phyloP scores from a whole-genome alignment of 2,329 filamentous ascomycete species.

The Penicillium sp. region DNA sequence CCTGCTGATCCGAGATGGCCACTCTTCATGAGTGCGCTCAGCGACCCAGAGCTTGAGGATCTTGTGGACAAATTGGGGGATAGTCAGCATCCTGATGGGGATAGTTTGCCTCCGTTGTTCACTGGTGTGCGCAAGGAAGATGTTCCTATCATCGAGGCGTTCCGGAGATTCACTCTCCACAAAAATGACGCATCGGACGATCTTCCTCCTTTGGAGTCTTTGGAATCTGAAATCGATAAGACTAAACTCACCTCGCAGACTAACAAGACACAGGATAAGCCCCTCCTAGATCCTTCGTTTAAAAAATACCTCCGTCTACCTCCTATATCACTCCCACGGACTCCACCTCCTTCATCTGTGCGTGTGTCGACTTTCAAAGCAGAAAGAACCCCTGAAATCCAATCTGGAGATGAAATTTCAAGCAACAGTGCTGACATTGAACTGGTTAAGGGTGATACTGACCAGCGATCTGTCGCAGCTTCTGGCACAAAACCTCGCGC shows the following conservation, averaged over 20 bases:
- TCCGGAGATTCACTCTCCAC: background rate
- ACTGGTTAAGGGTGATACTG: background rate
- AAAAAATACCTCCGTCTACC: background rate
- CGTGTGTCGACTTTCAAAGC: background rate
- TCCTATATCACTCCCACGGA: background rate
- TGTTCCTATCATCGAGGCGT: background rate
- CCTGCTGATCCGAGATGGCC: constrained; percentile 1
- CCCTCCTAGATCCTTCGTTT: background rate
- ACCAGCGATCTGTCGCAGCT: background rate
- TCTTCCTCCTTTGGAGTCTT: background rate
- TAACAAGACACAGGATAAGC: background rate
- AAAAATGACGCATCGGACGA: background rate
- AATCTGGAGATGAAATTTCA: background rate
- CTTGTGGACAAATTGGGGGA: background rate
- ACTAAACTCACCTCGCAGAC: background rate
- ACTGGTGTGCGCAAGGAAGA: background rate
- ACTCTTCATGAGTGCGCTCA: background rate
- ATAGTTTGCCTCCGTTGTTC: background rate
- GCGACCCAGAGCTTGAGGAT: background rate
- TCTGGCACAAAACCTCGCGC: background rate
- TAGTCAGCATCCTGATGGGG: background rate
- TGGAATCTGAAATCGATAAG: background rate
- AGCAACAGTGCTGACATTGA: background rate
- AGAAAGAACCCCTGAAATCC: background rate
- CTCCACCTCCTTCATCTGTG: background rate